Evolutionary conservation across 1,139 yeast species (phyloP).

Genomic region (Sugiyamaella novakii): DNA sequence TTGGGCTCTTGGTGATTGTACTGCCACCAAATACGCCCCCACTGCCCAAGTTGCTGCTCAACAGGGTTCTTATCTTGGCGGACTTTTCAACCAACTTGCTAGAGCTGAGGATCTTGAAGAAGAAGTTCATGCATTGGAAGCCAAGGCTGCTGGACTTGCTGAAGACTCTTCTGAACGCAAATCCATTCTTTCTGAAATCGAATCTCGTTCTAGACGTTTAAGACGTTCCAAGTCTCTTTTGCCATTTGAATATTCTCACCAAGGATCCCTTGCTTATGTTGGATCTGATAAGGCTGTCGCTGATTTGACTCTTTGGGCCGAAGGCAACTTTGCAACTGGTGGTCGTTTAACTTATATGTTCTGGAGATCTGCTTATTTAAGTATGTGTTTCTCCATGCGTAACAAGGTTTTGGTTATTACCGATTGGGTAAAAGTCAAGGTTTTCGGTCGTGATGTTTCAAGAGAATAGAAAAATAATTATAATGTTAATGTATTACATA

Average conservation of each 20-base stretch:
- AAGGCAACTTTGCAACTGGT: slow-evolving; percentile 79
- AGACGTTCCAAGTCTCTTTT: slow-evolving; percentile 68
- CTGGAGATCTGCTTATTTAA: slow-evolving; percentile 93
- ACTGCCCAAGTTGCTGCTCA: slow-evolving; percentile 98
- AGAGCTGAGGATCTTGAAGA: slow-evolving; percentile 63
- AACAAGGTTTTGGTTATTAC: slow-evolving; percentile 80
- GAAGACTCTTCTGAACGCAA: slow-evolving; percentile 41
- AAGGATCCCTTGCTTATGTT: slow-evolving; percentile 66
- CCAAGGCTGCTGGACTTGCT: slow-evolving; percentile 40
- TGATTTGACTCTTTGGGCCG: slow-evolving; percentile 79
- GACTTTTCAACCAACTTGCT: slow-evolving; percentile 67
- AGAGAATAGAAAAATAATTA: slow-evolving; percentile 40
- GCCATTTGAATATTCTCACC: slow-evolving; percentile 67
- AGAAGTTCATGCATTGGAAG: slow-evolving; percentile 46
- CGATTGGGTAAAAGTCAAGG: slow-evolving; percentile 85
- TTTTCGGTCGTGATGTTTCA: slow-evolving; percentile 81
- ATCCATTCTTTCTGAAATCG: slow-evolving; percentile 42
- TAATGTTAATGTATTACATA: neutral
- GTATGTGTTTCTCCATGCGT: slow-evolving; percentile 88
- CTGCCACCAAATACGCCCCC: slow-evolving; percentile 86
- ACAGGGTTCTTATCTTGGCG: slow-evolving; percentile 83
- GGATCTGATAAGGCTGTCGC: slow-evolving; percentile 95
- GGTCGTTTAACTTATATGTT: slow-evolving; percentile 86
- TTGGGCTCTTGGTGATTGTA: slow-evolving; percentile 93
- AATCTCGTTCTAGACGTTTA: slow-evolving; percentile 45